A percentile compares a stretch with the other conserved stretches of the same genome.
Evolutionary conservation across 2,329 filamentous ascomycete species (phyloP).

Genomic region (Chalaropsis ovoidea): DNA sequence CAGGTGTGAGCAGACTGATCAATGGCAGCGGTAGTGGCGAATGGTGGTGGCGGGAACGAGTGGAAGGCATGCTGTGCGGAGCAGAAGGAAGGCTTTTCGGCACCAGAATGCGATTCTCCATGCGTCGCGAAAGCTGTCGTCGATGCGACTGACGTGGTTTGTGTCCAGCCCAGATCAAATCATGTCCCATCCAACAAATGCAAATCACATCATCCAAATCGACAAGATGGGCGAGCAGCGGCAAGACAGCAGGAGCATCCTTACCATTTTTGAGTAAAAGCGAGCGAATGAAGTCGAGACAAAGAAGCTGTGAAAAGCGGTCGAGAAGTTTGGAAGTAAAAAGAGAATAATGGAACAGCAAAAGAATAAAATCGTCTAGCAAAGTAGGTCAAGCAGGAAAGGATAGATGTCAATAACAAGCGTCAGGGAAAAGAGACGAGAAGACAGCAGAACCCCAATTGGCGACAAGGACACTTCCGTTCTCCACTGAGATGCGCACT

Average conservation of each 20-base stretch:
- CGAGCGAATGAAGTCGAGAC: background rate
- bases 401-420: background rate
- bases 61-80: background rate
- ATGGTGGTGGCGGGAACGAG: background rate
- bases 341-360: background rate
- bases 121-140: background rate
- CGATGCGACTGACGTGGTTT: background rate
- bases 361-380: background rate
- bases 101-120: background rate
- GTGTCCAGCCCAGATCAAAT: background rate
- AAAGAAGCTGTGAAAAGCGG: background rate
- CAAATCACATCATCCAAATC: slow-evolving; percentile 14
- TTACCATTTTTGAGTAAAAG: slow-evolving; percentile 13
- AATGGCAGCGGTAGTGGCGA: background rate
- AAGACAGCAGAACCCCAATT: background rate
- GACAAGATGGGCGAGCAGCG: slow-evolving; percentile 23
- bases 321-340: background rate
- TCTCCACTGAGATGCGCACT: slow-evolving; percentile 10
- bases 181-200: background rate
- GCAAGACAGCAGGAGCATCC: background rate
- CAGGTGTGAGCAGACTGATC: slow-evolving; percentile 3
- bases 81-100: background rate
- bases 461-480: background rate
- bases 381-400: background rate
- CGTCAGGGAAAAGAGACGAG: slow-evolving; percentile 2